Evolutionary conservation across 73 alveolate genomes (phyloP).

Genomic region (Stentor roeselii): DNA sequence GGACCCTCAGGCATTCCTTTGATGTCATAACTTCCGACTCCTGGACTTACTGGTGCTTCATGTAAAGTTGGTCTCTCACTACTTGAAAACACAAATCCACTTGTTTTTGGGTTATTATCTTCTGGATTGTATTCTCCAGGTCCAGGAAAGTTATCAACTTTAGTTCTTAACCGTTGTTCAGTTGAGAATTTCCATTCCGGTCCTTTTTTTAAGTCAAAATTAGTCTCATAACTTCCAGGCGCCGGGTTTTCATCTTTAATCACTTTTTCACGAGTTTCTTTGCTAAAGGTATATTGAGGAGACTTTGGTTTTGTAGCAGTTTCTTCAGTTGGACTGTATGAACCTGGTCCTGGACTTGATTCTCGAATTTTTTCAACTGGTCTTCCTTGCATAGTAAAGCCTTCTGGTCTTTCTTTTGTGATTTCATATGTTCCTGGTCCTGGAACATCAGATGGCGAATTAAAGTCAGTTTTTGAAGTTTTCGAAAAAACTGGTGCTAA

Average conservation of each 20-base stretch:
- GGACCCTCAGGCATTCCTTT: not conserved
- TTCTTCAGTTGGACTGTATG: not conserved
- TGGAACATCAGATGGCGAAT: too few species aligned
- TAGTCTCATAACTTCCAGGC: not conserved
- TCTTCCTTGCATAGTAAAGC: not conserved
- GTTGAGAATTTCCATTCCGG: too few species aligned
- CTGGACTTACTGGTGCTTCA: not conserved
- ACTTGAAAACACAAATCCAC: too few species aligned
- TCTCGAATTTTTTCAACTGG: not conserved
- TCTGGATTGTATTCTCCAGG: not conserved
- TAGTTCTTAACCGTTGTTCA: not conserved
- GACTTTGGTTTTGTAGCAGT: not conserved
- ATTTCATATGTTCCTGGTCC: not conserved
- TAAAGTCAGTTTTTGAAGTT: too few species aligned
- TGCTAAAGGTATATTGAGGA: not conserved
- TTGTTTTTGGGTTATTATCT: too few species aligned
- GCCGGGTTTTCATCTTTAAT: too few species aligned
- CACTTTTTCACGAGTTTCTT: not conserved
- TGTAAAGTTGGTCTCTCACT: too few species aligned
- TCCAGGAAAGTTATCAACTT: not conserved
- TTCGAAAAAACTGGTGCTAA: too few species aligned
- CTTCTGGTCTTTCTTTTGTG: not conserved
- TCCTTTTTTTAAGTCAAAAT: too few species aligned
- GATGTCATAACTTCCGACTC: too few species aligned
- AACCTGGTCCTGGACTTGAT: slow-evolving; percentile 15